phyloP scores from a whole-genome alignment of 2,329 filamentous ascomycete species.

The Chrysoporthe cubensis region DNA sequence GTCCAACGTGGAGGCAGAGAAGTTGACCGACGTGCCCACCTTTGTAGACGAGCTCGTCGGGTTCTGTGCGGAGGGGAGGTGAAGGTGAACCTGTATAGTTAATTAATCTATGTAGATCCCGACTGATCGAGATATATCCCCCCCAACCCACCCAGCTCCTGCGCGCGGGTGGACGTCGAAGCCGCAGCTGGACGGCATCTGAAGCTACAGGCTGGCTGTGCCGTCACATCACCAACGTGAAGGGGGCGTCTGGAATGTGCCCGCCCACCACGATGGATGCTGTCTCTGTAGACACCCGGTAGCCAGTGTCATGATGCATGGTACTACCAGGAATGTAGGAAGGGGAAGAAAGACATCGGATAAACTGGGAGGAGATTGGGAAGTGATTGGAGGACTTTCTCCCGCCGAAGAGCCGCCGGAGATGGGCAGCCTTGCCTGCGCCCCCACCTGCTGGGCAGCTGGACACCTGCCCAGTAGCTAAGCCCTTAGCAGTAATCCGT shows the following conservation, averaged over 20 bases:
- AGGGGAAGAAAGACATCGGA: background rate
- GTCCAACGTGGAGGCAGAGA: constrained; percentile 42
- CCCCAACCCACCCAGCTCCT: no score
- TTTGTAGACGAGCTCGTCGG: constrained; percentile 52
- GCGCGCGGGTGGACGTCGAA: no score
- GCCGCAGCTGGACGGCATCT: no score
- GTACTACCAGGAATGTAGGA: background rate
- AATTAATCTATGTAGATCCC: background rate
- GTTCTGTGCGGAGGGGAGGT: constrained; percentile 31
- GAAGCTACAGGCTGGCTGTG: no score
- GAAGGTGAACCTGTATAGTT: background rate
- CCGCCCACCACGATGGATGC: no score
- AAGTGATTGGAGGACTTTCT: constrained; percentile 13
- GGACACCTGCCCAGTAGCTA: no score
- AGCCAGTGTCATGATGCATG: background rate
- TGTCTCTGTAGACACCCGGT: no score
- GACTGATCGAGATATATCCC: no score
- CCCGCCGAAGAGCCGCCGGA: constrained; percentile 8
- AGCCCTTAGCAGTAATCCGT: background rate
- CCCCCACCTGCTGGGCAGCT: background rate
- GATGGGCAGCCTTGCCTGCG: background rate
- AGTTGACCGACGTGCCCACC: constrained; percentile 40
- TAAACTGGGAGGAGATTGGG: background rate
- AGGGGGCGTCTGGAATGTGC: no score
- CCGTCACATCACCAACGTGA: no score